Evolutionary conservation across 2,329 filamentous ascomycete genomes (phyloP).

Genomic region (Colletotrichum plurivorum): DNA sequence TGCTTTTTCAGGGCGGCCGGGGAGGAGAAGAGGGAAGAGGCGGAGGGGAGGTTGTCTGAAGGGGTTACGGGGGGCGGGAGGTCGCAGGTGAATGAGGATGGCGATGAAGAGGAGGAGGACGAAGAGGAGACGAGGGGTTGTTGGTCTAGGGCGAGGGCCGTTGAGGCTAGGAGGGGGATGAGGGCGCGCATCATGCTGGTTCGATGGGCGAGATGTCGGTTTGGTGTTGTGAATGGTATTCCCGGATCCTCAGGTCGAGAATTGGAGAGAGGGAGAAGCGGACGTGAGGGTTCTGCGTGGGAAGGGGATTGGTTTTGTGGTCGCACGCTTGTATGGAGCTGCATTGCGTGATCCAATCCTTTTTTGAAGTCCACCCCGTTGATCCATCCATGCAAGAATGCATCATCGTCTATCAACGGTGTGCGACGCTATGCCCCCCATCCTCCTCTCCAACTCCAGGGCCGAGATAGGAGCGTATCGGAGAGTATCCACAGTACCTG

Average conservation of each 20-base stretch:
- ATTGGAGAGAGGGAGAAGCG: background rate
- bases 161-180: constrained; percentile 8
- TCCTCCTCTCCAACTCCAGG: no score
- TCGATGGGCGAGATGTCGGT: no score
- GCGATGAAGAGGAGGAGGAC: background rate
- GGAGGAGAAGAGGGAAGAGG: constrained; percentile 50
- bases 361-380: background rate
- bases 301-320: background rate
- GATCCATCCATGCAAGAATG: background rate
- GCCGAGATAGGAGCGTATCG: constrained; percentile 31
- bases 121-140: constrained; percentile 18
- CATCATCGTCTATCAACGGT: background rate
- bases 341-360: background rate
- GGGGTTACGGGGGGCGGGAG: constrained; percentile 52
- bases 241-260: background rate
- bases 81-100: constrained; percentile 46
- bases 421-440: background rate
- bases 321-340: background rate
- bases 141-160: background rate
- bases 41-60: constrained; percentile 51
- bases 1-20: constrained; percentile 54
- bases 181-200: constrained; percentile 36
- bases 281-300: no score
- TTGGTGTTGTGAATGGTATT: background rate
- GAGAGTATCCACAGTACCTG: background rate